Percentiles rank a stretch among this genome's conserved stretches.
Evolutionary conservation across 495 filamentous ascomycete species (phyloP).

Genomic region (Lepidopterella palustris): DNA sequence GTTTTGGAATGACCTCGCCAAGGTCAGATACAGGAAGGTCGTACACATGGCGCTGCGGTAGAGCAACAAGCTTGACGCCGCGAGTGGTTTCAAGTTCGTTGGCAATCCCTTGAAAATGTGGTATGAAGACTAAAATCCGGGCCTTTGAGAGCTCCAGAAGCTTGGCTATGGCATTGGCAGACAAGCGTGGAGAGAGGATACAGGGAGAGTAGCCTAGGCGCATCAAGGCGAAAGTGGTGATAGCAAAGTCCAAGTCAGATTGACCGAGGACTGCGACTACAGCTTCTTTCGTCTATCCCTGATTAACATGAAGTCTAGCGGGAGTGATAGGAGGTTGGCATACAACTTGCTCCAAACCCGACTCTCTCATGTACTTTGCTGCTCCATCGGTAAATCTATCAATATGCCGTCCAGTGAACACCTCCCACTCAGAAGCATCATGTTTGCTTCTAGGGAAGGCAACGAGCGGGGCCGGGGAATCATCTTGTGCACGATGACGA

Average conservation of each 20-base stretch:
- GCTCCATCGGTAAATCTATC: neutral
- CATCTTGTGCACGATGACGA: neutral
- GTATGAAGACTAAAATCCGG: neutral
- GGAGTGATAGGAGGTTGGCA: neutral
- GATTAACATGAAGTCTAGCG: neutral
- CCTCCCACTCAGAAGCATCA: neutral
- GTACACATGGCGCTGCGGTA: neutral
- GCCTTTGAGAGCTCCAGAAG: neutral
- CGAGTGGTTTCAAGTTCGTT: neutral
- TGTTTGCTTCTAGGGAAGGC: neutral
- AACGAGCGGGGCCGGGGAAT: neutral
- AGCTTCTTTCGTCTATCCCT: neutral
- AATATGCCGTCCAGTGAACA: neutral
- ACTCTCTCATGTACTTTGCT: neutral
- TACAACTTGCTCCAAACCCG: neutral
- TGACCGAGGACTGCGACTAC: neutral
- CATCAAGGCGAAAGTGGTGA: neutral
- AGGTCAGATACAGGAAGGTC: neutral
- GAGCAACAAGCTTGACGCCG: neutral
- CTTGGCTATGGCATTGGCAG: neutral
- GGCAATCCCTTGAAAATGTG: neutral
- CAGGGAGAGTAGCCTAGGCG: neutral
- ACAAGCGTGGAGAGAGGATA: neutral
- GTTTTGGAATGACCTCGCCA: neutral
- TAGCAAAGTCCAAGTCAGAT: neutral